phyloP scores from a whole-genome alignment of 441 rosid species.

The Syzygium malaccense region DNA sequence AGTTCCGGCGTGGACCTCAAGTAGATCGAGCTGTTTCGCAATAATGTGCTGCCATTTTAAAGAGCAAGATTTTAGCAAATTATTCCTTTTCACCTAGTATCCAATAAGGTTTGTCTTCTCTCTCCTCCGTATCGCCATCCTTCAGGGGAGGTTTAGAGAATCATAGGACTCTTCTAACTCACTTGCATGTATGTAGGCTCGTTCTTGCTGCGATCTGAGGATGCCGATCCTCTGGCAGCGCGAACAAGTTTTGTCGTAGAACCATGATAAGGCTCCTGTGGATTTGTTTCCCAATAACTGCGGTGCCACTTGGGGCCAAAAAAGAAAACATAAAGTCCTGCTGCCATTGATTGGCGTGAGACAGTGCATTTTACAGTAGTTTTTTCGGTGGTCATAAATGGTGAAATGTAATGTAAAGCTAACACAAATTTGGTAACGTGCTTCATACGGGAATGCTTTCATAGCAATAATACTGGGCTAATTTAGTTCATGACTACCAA shows the following conservation, averaged over 20 bases:
- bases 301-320: background rate
- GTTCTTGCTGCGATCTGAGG: no score
- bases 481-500: background rate
- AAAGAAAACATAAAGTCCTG: background rate
- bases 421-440: background rate
- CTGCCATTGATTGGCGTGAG: background rate
- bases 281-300: background rate
- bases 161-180: no score
- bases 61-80: background rate
- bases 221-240: no score
- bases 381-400: background rate
- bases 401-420: background rate
- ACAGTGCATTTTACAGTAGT: background rate
- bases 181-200: no score
- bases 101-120: no score
- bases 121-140: no score
- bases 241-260: background rate
- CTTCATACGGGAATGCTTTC: background rate
- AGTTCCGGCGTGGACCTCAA: conserved; percentile 23
- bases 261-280: background rate
- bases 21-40: conserved; percentile 27
- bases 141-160: no score
- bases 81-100: no score
- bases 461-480: background rate
- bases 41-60: conserved; percentile 46